A percentile compares a stretch with the other conserved stretches of the same genome.
Evolutionary conservation across 2,329 filamentous ascomycete species (phyloP).

Genomic region (Scytalidium sp.): DNA sequence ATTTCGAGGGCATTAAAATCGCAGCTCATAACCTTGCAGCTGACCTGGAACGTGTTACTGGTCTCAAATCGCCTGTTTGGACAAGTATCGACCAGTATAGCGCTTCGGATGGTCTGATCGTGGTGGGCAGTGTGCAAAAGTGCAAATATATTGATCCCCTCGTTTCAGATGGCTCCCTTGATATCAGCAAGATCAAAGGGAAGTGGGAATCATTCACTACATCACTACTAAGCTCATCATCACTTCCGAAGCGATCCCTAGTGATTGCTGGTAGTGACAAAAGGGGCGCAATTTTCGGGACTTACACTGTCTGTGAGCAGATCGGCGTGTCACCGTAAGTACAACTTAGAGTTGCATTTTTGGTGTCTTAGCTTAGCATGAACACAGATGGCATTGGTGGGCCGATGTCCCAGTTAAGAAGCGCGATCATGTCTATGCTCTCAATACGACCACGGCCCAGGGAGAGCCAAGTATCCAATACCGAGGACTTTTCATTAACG

Average conservation of each 20-base stretch:
- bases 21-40: slow-evolving; percentile 61
- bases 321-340: slow-evolving; percentile 54
- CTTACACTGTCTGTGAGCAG: slow-evolving; percentile 60
- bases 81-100: slow-evolving; percentile 1
- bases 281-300: slow-evolving; percentile 62
- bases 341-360: neutral
- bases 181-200: slow-evolving; percentile 54
- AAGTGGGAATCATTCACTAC: slow-evolving; percentile 68
- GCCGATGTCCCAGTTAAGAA: slow-evolving; percentile 46
- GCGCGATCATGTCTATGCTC: slow-evolving; percentile 42
- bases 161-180: slow-evolving; percentile 49
- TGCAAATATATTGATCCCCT: slow-evolving; percentile 58
- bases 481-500: slow-evolving; percentile 56
- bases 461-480: slow-evolving; percentile 51
- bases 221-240: slow-evolving; percentile 17
- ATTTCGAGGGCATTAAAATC: slow-evolving; percentile 64
- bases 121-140: slow-evolving; percentile 63
- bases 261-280: slow-evolving; percentile 66
- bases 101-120: slow-evolving; percentile 44
- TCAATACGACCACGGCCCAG: slow-evolving; percentile 40
- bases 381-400: slow-evolving; percentile 61
- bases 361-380: slow-evolving; percentile 24
- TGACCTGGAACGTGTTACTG: slow-evolving; percentile 68
- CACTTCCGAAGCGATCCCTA: slow-evolving; percentile 54
- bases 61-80: slow-evolving; percentile 51